A percentile compares a stretch with the other conserved stretches of the same genome.
Evolutionary conservation across 2,329 filamentous ascomycete genomes (phyloP).

Genomic region (Colletotrichum sp.): DNA sequence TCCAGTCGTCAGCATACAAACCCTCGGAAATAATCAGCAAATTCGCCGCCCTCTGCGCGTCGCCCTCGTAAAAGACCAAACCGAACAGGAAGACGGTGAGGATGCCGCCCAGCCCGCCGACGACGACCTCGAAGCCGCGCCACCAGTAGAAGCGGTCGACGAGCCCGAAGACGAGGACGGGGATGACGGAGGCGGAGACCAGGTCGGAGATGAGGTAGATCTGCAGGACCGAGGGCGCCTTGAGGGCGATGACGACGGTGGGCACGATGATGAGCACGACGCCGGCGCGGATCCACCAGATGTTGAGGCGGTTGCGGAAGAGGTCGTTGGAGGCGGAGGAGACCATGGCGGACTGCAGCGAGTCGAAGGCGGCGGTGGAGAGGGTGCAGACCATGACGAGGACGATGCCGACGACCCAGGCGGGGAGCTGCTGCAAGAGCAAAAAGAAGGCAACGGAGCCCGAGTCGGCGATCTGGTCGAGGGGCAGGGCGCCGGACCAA

Average conservation of each 20-base stretch:
- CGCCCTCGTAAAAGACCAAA: constrained; percentile 79
- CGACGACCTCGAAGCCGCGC: constrained; percentile 81
- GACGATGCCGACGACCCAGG: constrained; percentile 83
- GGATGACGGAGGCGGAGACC: constrained; percentile 77
- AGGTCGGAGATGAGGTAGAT: constrained; percentile 86
- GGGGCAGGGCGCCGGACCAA: constrained; percentile 76
- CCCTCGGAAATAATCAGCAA: constrained; percentile 76
- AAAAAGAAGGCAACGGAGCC: constrained; percentile 78
- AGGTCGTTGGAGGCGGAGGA: constrained; percentile 85
- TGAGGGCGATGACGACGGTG: constrained; percentile 75
- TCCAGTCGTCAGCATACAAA: constrained; percentile 80
- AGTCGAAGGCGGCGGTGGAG: constrained; percentile 81
- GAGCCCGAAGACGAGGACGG: constrained; percentile 76
- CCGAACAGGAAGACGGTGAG: constrained; percentile 84
- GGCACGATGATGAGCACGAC: constrained; percentile 79
- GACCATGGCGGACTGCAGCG: constrained; percentile 82
- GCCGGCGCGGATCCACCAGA: constrained; percentile 73
- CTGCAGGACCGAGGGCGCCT: constrained; percentile 75
- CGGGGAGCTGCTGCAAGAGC: constrained; percentile 73
- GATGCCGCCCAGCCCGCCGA: constrained; percentile 78
- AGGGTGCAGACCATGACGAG: constrained; percentile 82
- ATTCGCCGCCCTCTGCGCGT: constrained; percentile 65
- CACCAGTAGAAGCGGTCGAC: constrained; percentile 72
- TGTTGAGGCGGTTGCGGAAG: constrained; percentile 80
- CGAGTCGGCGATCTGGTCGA: constrained; percentile 61